phyloP scores from a whole-genome alignment of 2,329 filamentous ascomycete genomes.

The Fonsecaea multimorphosa region DNA sequence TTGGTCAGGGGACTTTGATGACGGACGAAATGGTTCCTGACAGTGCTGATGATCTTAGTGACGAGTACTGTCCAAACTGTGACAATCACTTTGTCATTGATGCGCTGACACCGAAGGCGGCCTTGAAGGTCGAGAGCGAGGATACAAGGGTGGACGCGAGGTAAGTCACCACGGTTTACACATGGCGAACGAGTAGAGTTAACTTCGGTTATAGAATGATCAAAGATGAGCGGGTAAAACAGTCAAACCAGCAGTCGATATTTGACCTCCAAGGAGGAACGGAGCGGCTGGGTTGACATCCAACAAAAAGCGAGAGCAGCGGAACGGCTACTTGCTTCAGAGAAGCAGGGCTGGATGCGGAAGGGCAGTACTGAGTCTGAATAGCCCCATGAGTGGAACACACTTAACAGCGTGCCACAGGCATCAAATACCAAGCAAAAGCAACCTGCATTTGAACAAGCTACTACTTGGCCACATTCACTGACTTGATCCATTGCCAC shows the following conservation, averaged over 20 bases:
- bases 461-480: constrained; percentile 3
- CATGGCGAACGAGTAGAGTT: not conserved
- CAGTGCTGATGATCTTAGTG: constrained; percentile 55
- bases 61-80: constrained; percentile 98
- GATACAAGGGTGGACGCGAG: constrained; percentile 83
- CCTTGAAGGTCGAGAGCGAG: constrained; percentile 86
- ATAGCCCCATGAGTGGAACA: not conserved
- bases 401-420: not conserved
- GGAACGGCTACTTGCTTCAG: not conserved
- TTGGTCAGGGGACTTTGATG: constrained; percentile 38
- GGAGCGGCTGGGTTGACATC: constrained; percentile 71
- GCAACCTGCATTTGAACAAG: constrained; percentile 4
- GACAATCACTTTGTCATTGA: constrained; percentile 98
- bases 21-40: not conserved
- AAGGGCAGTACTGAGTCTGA: too few relatives aligned
- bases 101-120: constrained; percentile 80
- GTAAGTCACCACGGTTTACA: constrained; percentile 40
- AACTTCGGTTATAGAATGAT: constrained; percentile 68
- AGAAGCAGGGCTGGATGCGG: not conserved
- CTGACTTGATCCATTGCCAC: constrained; percentile 29
- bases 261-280: constrained; percentile 79
- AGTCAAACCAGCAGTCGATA: constrained; percentile 66
- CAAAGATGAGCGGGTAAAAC: constrained; percentile 80
- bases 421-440: not conserved
- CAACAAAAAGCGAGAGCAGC: not conserved